phyloP scores from a whole-genome alignment of 345 rosid species.

The Erysimum cheiranthoides region DNA sequence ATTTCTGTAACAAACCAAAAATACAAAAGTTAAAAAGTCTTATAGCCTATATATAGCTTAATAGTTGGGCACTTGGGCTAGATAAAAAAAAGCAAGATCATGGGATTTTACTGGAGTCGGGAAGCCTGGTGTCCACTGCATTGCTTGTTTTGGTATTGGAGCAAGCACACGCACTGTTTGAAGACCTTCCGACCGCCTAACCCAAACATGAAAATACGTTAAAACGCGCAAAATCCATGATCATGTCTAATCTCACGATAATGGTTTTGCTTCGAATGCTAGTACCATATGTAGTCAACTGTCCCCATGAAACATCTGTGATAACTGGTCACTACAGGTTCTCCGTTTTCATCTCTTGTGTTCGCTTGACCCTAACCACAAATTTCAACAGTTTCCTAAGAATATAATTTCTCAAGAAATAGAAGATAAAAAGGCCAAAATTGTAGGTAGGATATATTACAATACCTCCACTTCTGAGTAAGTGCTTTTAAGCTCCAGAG shows the following conservation, averaged over 20 bases:
- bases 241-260: neutral
- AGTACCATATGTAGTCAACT: slow-evolving; percentile 92
- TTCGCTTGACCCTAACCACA: slow-evolving; percentile 63
- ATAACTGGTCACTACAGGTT: slow-evolving; percentile 89
- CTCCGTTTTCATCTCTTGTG: slow-evolving; percentile 78
- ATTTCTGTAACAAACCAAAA: slow-evolving; percentile 62
- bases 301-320: slow-evolving; percentile 90
- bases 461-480: slow-evolving; percentile 88
- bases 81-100: neutral
- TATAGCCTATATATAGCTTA: neutral
- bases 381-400: slow-evolving; percentile 9
- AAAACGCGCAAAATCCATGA: neutral
- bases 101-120: slow-evolving; percentile 74
- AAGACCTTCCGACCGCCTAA: slow-evolving; percentile 89
- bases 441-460: slow-evolving; percentile 9
- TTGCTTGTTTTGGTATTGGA: slow-evolving; percentile 84
- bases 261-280: slow-evolving; percentile 23
- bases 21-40: neutral
- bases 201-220: slow-evolving; percentile 11
- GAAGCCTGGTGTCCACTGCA: slow-evolving; percentile 91
- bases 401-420: neutral
- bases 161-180: slow-evolving; percentile 87
- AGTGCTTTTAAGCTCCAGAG: slow-evolving; percentile 73
- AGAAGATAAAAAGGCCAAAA: neutral
- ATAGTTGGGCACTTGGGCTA: neutral